phyloP scores from a whole-genome alignment of 768 basidiomycete species.

The Mycena haematopus region DNA sequence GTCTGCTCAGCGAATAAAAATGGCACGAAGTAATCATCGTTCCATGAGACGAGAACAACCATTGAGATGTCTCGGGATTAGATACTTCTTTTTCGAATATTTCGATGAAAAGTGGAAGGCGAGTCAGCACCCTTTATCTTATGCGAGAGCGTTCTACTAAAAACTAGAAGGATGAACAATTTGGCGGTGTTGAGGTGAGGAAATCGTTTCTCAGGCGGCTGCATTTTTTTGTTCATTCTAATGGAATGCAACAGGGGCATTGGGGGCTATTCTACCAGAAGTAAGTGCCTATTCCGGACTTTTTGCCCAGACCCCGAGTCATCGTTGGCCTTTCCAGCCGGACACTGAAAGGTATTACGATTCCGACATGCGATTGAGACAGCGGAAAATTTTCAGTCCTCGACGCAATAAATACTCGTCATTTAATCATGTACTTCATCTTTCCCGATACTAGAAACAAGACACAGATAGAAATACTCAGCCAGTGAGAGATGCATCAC shows the following conservation, averaged over 20 bases:
- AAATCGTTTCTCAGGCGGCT: neutral
- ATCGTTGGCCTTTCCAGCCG: slow-evolving; percentile 49
- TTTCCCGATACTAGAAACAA: too few relatives aligned
- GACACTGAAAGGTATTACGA: slow-evolving; percentile 72
- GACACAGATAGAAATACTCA: too few relatives aligned
- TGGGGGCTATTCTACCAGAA: slow-evolving; percentile 75
- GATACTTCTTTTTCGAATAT: slow-evolving; percentile 79
- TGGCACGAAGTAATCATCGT: slow-evolving; percentile 75
- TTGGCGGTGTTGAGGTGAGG: slow-evolving; percentile 50
- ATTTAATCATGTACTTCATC: too few relatives aligned
- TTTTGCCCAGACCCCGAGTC: neutral
- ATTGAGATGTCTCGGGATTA: slow-evolving; percentile 9
- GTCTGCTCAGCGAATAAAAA: slow-evolving; percentile 88
- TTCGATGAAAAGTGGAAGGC: slow-evolving; percentile 88
- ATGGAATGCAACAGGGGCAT: slow-evolving; percentile 41
- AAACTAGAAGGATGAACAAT: slow-evolving; percentile 54
- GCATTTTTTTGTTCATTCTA: neutral
- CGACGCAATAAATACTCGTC: too few relatives aligned
- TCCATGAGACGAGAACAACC: neutral
- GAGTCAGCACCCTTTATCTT: slow-evolving; percentile 28
- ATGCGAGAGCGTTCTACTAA: slow-evolving; percentile 8
- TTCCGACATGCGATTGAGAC: slow-evolving; percentile 58
- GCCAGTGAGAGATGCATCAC: too few relatives aligned
- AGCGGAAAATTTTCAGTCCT: too few relatives aligned
- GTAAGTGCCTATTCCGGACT: slow-evolving; percentile 38